These are phyloP conservation scores for Globisporangium carolinianum DNA, from an alignment of 352 stramenopile genomes.

Conservation along the genomic window DNA sequence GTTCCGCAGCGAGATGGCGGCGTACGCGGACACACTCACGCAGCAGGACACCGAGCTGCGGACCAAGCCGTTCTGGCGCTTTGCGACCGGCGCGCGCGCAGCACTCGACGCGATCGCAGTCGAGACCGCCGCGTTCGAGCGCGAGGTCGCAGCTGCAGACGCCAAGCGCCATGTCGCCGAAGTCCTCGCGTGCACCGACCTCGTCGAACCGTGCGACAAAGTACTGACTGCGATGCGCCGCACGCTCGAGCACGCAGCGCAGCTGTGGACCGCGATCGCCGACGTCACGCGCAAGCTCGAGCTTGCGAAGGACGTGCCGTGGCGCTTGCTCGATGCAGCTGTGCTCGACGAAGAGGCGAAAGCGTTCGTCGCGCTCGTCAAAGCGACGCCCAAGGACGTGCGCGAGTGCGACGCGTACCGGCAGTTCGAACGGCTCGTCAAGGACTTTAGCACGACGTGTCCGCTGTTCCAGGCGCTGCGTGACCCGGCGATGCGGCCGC, in stretches of 20 bases:
- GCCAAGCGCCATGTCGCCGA: slow-evolving; percentile 84
- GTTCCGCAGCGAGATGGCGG: slow-evolving; percentile 67
- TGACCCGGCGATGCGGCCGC: slow-evolving; percentile 64
- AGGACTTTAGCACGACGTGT: slow-evolving; percentile 73
- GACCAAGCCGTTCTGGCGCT: slow-evolving; percentile 57
- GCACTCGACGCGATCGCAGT: slow-evolving; percentile 37
- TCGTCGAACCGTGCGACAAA: slow-evolving; percentile 78
- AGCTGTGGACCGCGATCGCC: slow-evolving; percentile 84
- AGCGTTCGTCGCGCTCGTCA: slow-evolving; percentile 77
- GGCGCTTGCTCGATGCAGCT: slow-evolving; percentile 88
- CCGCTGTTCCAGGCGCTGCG: slow-evolving; percentile 73
- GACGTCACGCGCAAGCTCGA: slow-evolving; percentile 88
- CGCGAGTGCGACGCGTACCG: slow-evolving; percentile 90
- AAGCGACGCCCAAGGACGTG: slow-evolving; percentile 84
- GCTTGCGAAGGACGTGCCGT: slow-evolving; percentile 84
- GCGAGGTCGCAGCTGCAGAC: slow-evolving; percentile 29
- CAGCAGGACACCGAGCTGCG: slow-evolving; percentile 45
- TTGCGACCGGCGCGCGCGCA: slow-evolving; percentile 29
- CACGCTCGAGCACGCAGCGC: slow-evolving; percentile 66
- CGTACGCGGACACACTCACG: slow-evolving; percentile 78
- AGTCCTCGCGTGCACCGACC: slow-evolving; percentile 90
- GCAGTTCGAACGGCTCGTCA: slow-evolving; percentile 70
- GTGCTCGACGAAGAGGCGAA: slow-evolving; percentile 93
- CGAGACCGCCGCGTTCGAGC: slow-evolving; percentile 26
- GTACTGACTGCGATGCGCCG: slow-evolving; percentile 70